phyloP scores from a whole-genome alignment of 768 basidiomycete genomes.

The Pisolithus albus region DNA sequence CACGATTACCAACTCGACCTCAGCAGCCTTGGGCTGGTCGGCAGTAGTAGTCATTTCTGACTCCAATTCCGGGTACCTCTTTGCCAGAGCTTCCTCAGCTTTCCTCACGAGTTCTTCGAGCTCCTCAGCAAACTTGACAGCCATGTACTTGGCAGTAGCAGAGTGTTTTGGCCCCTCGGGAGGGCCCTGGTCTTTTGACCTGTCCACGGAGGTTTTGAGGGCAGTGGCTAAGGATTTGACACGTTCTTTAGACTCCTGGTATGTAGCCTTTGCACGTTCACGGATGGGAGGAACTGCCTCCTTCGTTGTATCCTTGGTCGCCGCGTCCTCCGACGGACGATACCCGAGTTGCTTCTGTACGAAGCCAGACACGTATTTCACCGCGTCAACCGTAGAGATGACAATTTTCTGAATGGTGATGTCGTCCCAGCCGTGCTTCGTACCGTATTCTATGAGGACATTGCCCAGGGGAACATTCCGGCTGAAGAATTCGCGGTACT shows the following conservation, averaged over 20 bases:
- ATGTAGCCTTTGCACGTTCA: conserved; percentile 31
- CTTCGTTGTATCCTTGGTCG: conserved; percentile 25
- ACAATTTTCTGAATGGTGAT: conserved; percentile 57
- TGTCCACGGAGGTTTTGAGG: conserved; percentile 45
- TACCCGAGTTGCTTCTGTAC: conserved; percentile 39
- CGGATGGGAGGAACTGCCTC: conserved; percentile 28
- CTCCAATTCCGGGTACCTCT: conserved; percentile 30
- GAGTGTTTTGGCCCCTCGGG: conserved; percentile 31
- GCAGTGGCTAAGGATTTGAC: conserved; percentile 35
- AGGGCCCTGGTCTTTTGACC: conserved; percentile 25
- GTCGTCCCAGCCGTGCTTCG: conserved; percentile 72
- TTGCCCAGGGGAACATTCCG: conserved; percentile 74
- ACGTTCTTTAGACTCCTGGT: conserved; percentile 39
- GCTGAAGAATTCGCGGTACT: conserved; percentile 83
- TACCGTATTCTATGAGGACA: conserved; percentile 73
- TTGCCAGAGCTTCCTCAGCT: conserved; percentile 65
- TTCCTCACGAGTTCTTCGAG: conserved; percentile 59
- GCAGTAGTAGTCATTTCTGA: conserved; percentile 20
- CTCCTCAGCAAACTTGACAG: conserved; percentile 52
- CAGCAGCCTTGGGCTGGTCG: conserved; percentile 17
- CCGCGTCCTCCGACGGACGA: conserved; percentile 31
- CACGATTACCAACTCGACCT: conserved; percentile 21
- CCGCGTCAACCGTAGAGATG: conserved; percentile 44
- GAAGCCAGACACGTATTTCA: conserved; percentile 44
- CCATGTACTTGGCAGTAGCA: conserved; percentile 39